A percentile compares a stretch with the other conserved stretches of the same genome.
Conservation (phyloP, 495 filamentous ascomycete genomes). For the Staphylotrichum tortipilum region DNA sequence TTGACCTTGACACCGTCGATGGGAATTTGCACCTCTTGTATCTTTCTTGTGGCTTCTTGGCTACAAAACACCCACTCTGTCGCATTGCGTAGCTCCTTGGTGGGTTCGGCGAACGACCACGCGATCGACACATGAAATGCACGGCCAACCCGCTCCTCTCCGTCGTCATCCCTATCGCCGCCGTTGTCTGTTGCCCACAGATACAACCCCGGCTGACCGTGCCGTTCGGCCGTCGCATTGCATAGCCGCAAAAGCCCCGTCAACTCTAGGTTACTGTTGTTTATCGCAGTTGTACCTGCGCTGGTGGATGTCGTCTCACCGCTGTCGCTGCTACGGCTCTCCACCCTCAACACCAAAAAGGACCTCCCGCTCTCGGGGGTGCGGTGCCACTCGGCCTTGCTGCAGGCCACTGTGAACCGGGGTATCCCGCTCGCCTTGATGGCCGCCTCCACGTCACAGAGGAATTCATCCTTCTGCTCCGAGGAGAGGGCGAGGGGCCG, state of each 20-base stretch:
- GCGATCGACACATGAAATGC: conserved; percentile 75
- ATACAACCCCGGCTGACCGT: conserved; percentile 71
- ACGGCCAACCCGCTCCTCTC: no score
- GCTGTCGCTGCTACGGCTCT: background rate
- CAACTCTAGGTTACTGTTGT: conserved; percentile 51
- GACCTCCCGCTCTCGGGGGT: conserved; percentile 63
- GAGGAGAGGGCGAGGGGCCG: conserved; percentile 60
- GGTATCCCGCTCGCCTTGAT: conserved; percentile 18
- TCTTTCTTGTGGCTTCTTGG: conserved; percentile 6
- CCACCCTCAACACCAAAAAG: conserved; percentile 70
- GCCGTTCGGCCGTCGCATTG: conserved; percentile 51
- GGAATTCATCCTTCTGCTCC: conserved; percentile 55
- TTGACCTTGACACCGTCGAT: conserved; percentile 60
- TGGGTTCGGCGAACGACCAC: conserved; percentile 53
- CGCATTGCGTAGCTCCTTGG: conserved; percentile 25
- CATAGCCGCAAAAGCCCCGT: conserved; percentile 53
- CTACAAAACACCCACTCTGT: conserved; percentile 25
- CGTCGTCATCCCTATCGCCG: no score
- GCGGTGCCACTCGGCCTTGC: conserved; percentile 34
- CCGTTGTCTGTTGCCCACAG: conserved; percentile 4
- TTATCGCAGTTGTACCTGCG: background rate
- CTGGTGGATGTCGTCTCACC: no score
- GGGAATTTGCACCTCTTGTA: conserved; percentile 26
- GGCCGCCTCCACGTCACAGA: conserved; percentile 33
- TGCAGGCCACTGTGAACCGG: conserved; percentile 29